Evolutionary conservation across 176 grass and related monocot genomes (phyloP), one percentile per base, ranked within the genome.

Genomic region (Dendrocalamus sinicus): DNA sequence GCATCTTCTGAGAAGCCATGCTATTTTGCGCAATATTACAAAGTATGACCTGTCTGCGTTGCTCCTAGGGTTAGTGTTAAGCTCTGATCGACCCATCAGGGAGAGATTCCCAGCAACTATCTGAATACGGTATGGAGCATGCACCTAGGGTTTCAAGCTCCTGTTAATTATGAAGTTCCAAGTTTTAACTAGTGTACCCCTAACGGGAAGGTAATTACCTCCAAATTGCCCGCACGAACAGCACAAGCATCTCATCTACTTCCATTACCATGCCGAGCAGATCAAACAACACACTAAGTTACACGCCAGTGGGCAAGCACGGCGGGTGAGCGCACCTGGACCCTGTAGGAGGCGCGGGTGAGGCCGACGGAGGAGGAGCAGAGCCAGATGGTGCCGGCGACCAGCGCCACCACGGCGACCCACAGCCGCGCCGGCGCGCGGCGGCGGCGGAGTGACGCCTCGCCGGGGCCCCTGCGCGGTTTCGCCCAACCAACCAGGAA

Each of bases 351-450:
- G 17, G 51, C 52, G 60, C 76, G 51, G 43, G 66, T 58, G 60
- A 87, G 59, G 70, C 70, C 53, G 52, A 69, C 41, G 75, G 89
- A 79, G 74, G 89, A 90, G 80, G 67, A 87, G 60, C 43, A 63
- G 69, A 91, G 89, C 69, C 89, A 87, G 30, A 91, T 15, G 41
- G 89, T 75, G 41, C 80, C 80, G 9, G 44, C 54, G 7, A 84
- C 68, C 30, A 91, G 89, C 43, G 40, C 68, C 50, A 68, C 85
- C 35, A 91, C 80, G 17, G 80, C 75, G 41, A 80, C 44, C 85
- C 80, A 91, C 69, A 91, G 75, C 61, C 87, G 70, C 76, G 69
- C 59, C 26, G 76, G 82, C 28, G 48, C 59, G 14, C 76, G 82
- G 19, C 76, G 76, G 47, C 85, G 80, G 59, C 60, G 60, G 28